These are phyloP conservation scores for Boechera retrofracta DNA, from an alignment of 345 rosid species.

Conservation along the genomic window DNA sequence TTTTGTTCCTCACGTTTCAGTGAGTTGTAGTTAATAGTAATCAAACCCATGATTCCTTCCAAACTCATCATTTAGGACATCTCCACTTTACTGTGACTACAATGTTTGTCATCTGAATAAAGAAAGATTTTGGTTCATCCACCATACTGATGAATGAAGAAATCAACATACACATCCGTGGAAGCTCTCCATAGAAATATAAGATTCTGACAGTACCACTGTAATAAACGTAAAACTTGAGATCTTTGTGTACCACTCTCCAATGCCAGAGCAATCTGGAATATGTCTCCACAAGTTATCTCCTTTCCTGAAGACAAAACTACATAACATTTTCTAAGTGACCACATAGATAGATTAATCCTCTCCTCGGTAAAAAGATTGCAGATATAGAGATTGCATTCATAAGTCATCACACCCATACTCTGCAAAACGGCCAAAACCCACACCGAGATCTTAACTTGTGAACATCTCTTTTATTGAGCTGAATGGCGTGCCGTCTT, in stretches of 20 bases:
- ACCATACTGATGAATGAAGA: not conserved
- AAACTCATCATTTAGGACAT: not conserved
- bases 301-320: no score
- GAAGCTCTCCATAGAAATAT: not conserved
- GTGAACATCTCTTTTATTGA: not conserved
- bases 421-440: not conserved
- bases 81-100: not conserved
- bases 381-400: no score
- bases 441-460: not conserved
- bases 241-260: not conserved
- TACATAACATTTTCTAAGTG: no score
- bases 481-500: not conserved
- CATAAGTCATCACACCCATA: not conserved
- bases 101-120: not conserved
- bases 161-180: not conserved
- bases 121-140: not conserved
- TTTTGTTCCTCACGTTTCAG: conserved; percentile 3
- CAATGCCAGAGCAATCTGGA: not conserved
- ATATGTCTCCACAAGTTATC: not conserved
- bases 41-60: not conserved
- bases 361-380: no score
- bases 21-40: conserved; percentile 7
- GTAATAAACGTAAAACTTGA: not conserved
- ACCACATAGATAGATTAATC: no score
- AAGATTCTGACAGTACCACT: not conserved